Evolutionary conservation across 208 protist genomes (phyloP), one percentile per base, ranked within the genome.

Genomic region (Herpetomonas tarakana): DNA sequence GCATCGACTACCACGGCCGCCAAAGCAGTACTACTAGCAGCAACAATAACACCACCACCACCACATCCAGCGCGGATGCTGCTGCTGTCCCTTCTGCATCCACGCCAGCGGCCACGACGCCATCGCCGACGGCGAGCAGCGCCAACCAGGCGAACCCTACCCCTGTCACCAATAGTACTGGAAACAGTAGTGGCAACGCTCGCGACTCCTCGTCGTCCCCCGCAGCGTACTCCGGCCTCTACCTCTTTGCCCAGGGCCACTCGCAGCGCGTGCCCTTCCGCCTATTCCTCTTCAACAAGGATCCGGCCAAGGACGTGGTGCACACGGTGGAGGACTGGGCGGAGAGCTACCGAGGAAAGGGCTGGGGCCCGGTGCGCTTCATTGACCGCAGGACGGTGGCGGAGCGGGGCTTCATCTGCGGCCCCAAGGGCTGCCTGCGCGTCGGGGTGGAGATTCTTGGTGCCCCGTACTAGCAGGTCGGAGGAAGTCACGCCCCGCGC

Each of bases 231-330:
- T 76, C 55, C 19, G 76, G 74, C 2, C 62, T 82, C 0, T 82
- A 76, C 56, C 68, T 82, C 55, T 82, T 82, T 38, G 62, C 72
- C n/a, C 28, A 68, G 19, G 62, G 76, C n/a, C 76, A 82, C 54
- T 26, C 46, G 9, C 52, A 69, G 27, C 76, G 76, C 26, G 60
- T 74, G 0, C 55, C 65, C 22, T 82, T 82, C 50, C 72, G 68
- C 7, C 50, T 82, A 2, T 71, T 71, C 1, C 25, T 82, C 22
- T 82, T 61, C 68, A 54, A 82, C 50, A 31, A 30, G 21, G 71
- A 78, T 47, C 67, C 76, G 11, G 27, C 47, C 12, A 49, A 56
- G 12, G 76, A 82, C 50, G 56, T 76, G 12, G 51, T 70, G 44
- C 76, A 79, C 51, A 38, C 50, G 2, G 76, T 82, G 29, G 71